Evolutionary conservation across 768 basidiomycete genomes (phyloP), one percentile per base, ranked within the genome.

Genomic region (Boletus subcaerulescens): DNA sequence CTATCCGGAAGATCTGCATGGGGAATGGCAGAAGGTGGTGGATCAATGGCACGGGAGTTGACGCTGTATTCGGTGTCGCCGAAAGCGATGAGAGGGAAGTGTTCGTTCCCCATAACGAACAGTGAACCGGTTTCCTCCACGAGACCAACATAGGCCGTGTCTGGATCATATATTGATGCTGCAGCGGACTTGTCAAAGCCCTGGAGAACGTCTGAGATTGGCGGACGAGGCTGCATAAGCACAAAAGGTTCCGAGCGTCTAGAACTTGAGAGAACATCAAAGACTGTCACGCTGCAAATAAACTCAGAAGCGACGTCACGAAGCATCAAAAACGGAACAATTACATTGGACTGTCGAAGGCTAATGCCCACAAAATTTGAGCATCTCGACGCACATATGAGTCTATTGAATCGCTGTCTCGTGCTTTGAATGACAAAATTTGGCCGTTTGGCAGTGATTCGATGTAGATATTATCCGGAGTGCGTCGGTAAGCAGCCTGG

Each of bases 211-310:
- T 93, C 86, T 18, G 85, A 78, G 2, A 93, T 77, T 33, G 83
- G 79, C 0, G 90, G 87, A 2, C 83, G 86, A 13, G 95, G 94
- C 67, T 98, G 95, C 14, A 93, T 83, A 12, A 98, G 83, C 9
- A 92, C 86, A 64, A 96, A 86, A 4, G 93, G 85, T 9, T 85
- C 73, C 59, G 80, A 56, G 17, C 78, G 78, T 17, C 71, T 66
- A 20, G 76, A 56, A 45, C 70, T 69, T n/a, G 71, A 61, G 6
- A 91, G 75, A 43, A 93, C 81, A 65, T 93, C 91, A 61, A 93
- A 91, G 24, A 91, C 78, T 33, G 89, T 91, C 31, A 96, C 93
- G 53, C 92, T 91, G 60, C 40, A 14, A 17, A 17, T 45, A 36
- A 50, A 26, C 14, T 63, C 35, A 64, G 53, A 45, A 8, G 26